phyloP scores from a whole-genome alignment of 495 filamentous ascomycete genomes.

The Acidiella bohemica region DNA sequence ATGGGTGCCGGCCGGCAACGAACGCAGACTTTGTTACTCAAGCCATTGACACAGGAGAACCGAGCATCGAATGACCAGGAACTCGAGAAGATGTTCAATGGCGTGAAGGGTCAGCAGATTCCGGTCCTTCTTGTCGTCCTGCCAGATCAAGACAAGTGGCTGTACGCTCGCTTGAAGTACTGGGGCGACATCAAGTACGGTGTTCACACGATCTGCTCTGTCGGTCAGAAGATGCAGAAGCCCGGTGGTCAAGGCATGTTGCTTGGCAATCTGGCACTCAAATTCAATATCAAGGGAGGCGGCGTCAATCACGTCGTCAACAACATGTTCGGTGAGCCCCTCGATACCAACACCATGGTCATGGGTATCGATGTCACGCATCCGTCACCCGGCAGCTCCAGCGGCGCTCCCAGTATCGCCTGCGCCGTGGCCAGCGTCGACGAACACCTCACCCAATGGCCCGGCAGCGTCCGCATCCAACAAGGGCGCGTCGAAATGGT shows the following conservation, averaged over 20 bases:
- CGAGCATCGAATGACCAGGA: conserved; percentile 1
- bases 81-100: neutral
- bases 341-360: conserved; percentile 60
- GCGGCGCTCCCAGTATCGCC: conserved; percentile 55
- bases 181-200: conserved; percentile 51
- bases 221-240: conserved; percentile 39
- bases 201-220: conserved; percentile 49
- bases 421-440: conserved; percentile 63
- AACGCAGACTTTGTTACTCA: neutral
- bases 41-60: neutral
- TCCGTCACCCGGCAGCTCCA: conserved; percentile 54
- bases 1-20: neutral
- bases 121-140: conserved; percentile 53
- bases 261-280: conserved; percentile 62
- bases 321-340: conserved; percentile 33
- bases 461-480: conserved; percentile 48
- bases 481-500: conserved; percentile 45
- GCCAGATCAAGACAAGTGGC: conserved; percentile 32
- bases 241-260: conserved; percentile 35
- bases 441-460: conserved; percentile 50
- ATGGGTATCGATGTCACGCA: conserved; percentile 84
- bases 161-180: conserved; percentile 58
- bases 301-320: conserved; percentile 58
- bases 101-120: conserved; percentile 11
- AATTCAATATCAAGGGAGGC: conserved; percentile 77